A percentile compares a stretch with the other conserved stretches of the same genome.
Conservation (phyloP, 1,284 basidiomycete genomes). For the Inonotus obliquus region DNA sequence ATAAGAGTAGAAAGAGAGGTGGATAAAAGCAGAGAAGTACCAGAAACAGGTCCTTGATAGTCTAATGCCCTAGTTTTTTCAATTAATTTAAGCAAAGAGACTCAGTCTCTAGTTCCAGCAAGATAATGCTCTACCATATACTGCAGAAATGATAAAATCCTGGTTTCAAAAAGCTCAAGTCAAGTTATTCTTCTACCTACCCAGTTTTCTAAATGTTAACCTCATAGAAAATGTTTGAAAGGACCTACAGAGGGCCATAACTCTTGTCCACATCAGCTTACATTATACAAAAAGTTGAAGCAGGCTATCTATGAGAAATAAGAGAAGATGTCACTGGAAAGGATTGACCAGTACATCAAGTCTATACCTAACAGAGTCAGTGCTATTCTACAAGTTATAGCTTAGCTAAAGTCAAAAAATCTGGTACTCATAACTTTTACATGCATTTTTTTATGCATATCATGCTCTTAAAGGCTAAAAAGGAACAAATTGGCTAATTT, state of each 20-base stretch:
- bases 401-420: not conserved
- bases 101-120: conserved; percentile 11
- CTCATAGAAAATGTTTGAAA: not conserved
- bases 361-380: not conserved
- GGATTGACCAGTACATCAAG: conserved; percentile 5
- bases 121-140: conserved; percentile 19
- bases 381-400: not conserved
- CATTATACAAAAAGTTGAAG: not conserved
- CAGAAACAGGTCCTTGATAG: conserved; percentile 20
- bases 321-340: not conserved
- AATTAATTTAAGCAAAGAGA: not conserved
- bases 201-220: not conserved
- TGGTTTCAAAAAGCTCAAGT: not conserved
- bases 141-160: not conserved
- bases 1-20: conserved; percentile 20
- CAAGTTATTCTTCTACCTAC: not conserved
- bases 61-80: not conserved
- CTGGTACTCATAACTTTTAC: not conserved
- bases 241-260: not conserved
- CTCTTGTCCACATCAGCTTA: not conserved
- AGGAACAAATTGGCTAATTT: no score
- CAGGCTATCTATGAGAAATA: not conserved
- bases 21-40: conserved; percentile 20
- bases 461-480: no score
- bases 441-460: not conserved